These are phyloP conservation scores for Raphidocelis subcapitata DNA, from an alignment of 139 green algal genomes.

Conservation along the genomic window DNA sequence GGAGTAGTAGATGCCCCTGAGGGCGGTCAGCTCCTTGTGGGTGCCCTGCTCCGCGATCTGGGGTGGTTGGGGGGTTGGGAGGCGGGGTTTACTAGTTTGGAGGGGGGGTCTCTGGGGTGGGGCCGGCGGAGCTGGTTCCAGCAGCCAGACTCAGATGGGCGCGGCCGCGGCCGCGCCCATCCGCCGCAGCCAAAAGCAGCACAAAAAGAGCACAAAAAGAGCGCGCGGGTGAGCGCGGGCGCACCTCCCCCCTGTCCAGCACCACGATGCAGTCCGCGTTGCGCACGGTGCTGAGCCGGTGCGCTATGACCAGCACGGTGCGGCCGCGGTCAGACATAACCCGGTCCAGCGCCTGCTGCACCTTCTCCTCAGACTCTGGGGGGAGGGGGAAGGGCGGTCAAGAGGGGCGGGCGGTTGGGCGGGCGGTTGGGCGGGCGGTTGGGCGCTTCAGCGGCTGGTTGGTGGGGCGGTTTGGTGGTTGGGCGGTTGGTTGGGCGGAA, in stretches of 20 bases:
- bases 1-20: conserved; percentile 58
- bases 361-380: conserved; percentile 34
- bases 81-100: background rate
- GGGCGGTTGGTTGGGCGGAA: too few relatives aligned
- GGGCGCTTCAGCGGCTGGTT: too few relatives aligned
- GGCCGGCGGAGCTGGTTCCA: too few relatives aligned
- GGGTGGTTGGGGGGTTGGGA: background rate
- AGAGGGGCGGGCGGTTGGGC: too few relatives aligned
- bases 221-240: background rate
- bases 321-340: conserved; percentile 43
- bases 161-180: too few relatives aligned
- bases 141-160: too few relatives aligned
- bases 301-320: conserved; percentile 79
- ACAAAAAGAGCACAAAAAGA: too few relatives aligned
- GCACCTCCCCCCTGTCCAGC: conserved; percentile 66
- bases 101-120: background rate
- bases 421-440: too few relatives aligned
- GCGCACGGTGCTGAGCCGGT: conserved; percentile 77
- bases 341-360: conserved; percentile 58
- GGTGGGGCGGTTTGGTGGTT: too few relatives aligned
- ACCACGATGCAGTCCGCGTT: conserved; percentile 75
- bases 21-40: conserved; percentile 55
- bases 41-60: conserved; percentile 67
- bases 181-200: too few relatives aligned
- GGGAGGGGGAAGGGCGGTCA: too few relatives aligned